Conservation (phyloP, 495 filamentous ascomycete species). For the Aeminium ludgeri region DNA sequence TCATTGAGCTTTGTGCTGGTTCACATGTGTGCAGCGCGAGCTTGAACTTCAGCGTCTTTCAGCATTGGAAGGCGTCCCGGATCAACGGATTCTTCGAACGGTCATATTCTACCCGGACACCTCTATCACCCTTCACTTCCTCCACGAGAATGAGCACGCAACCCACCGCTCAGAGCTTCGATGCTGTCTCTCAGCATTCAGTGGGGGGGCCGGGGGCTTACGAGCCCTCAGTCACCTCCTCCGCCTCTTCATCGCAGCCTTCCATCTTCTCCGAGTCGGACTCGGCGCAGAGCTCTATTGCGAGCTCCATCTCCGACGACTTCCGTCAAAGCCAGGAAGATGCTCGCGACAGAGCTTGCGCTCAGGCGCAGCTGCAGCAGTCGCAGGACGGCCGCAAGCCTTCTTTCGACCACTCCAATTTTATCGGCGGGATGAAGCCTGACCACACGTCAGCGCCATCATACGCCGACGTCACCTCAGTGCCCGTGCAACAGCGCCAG, state of each 20-base stretch:
- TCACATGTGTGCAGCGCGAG: conserved; percentile 3
- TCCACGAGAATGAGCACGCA: conserved; percentile 9
- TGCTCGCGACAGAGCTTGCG: conserved; percentile 4
- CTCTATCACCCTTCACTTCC: neutral
- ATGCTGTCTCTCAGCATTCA: conserved; percentile 2
- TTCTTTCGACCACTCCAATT: neutral
- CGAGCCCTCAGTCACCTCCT: conserved; percentile 15
- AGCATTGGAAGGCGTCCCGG: conserved; percentile 8
- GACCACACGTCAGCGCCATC: conserved; percentile 6
- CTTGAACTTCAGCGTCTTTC: conserved; percentile 7
- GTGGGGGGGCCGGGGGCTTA: conserved; percentile 6
- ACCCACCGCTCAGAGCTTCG: neutral
- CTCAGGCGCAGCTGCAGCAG: conserved; percentile 6
- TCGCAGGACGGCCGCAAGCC: no score
- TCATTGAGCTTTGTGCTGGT: neutral
- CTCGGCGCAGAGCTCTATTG: conserved; percentile 13
- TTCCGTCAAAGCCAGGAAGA: conserved; percentile 13
- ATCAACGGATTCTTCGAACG: conserved; percentile 4
- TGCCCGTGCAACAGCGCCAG: conserved; percentile 53
- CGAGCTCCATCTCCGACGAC: conserved; percentile 14
- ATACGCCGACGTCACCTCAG: conserved; percentile 24
- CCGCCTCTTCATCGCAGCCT: conserved; percentile 15
- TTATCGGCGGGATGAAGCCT: neutral
- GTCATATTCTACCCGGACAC: conserved; percentile 8
- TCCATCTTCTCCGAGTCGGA: conserved; percentile 16